Base-by-base conservation (phyloP, 176 grass and related monocot species). In the barley (Hordeum vulgare) region DNA sequence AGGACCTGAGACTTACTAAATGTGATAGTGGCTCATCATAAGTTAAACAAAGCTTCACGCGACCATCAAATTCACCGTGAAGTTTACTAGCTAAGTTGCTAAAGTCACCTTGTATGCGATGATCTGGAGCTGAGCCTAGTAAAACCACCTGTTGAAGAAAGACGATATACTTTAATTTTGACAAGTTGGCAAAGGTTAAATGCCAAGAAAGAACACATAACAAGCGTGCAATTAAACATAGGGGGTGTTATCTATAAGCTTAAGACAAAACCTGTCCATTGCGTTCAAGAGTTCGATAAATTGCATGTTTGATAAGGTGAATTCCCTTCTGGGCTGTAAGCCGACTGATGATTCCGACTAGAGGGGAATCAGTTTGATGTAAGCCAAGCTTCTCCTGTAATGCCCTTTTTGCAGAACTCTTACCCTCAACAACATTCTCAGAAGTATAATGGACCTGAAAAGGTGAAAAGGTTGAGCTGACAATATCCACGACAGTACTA, bases 261-360 rank as follows among this genome's bases (percentile, higher is more conserved):
- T 86, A 64, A 65, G 62, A n/a, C 15, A 41, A 70, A 33, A 93
- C 96, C 96, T 98, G 96, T 33, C 96, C 90, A 80, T 91, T 81
- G 80, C 80, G 89, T 62, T 98, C 96, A 44, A 98, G 89, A 59
- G 93, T 77, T 73, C 77, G 83, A 31, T 53, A 49, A 33, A 99
- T 91, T 49, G 91, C 91, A 61, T 99, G 96, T 67, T 98, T 96
- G 76, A 99, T 99, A 70, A 99, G 96, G 89, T 99, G 96, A 82
- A 99, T 91, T 88, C 96, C 93, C 85, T 99, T 96, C 85, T 99
- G 96, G 42, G 93, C 89, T 44, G 96, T 99, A 51, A 96, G 89
- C 18, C 91, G 96, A 56, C 80, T 92, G 41, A 99, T 94, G 58
- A 99, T 95, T 85, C 93, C 96, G 14, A 99, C 89, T 77, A 99